Conservation (phyloP, 169 alveolate species). For the Plasmodium fragile region DNA sequence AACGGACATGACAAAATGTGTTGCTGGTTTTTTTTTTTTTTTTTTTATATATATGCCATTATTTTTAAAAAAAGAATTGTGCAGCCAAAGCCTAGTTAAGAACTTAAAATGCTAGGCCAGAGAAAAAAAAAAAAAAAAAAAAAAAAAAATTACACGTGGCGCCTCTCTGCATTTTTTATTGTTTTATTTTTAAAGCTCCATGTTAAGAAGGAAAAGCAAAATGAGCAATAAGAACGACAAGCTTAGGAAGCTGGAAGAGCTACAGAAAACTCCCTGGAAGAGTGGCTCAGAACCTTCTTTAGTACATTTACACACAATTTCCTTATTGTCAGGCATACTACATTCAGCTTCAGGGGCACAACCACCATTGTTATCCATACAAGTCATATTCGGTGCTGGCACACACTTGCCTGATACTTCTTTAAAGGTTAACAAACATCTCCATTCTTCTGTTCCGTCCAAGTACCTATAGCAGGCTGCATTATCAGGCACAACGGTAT, state of each 20-base stretch:
- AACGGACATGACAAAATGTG: not conserved
- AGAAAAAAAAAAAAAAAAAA: no score
- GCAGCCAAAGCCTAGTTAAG: not conserved
- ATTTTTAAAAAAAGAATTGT: not conserved
- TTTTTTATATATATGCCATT: not conserved
- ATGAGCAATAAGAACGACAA: slow-evolving; percentile 24
- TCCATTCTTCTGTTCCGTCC: slow-evolving; percentile 50
- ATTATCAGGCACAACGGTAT: slow-evolving; percentile 13
- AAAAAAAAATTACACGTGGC: not conserved
- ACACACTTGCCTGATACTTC: slow-evolving; percentile 5
- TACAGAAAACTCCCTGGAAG: slow-evolving; percentile 44
- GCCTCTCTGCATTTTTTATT: not conserved
- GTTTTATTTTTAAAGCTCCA: not conserved
- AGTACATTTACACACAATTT: slow-evolving; percentile 34
- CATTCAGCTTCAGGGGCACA: slow-evolving; percentile 44
- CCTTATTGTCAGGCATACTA: not conserved
- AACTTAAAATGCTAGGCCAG: not conserved
- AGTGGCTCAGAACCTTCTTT: slow-evolving; percentile 3
- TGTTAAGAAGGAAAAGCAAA: not conserved
- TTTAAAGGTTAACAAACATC: slow-evolving; percentile 45
- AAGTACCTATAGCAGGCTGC: slow-evolving; percentile 47
- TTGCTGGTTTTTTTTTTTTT: not conserved
- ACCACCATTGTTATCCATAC: slow-evolving; percentile 54
- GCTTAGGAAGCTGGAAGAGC: slow-evolving; percentile 52
- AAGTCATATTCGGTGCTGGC: slow-evolving; percentile 16